Evolutionary conservation across 2,329 filamentous ascomycete genomes (phyloP), one percentile per base, ranked within the genome.

Genomic region (Aspergillus sp.): DNA sequence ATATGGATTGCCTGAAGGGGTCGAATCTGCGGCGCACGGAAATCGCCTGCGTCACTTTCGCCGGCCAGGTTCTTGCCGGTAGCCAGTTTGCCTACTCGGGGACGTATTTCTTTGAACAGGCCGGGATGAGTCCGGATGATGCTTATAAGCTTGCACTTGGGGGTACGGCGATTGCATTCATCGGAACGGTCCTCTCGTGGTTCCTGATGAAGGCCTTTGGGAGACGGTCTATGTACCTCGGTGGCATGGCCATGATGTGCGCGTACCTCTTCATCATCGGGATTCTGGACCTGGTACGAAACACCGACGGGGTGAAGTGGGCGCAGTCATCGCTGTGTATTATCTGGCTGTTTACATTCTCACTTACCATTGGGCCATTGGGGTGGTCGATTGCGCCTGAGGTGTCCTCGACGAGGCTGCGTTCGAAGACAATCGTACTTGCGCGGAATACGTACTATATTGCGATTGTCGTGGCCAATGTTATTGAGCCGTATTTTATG

Each of bases 381-480:
- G 79, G 79, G 4, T 85, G 83, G 67, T 77, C 78, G 1, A 70
- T 85, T 39, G 73, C 83, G 11, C 78, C 82, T 0, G 83, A 85
- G 62, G 75, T 81, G 4, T 82, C 82, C 0, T 83, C 82, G 0
- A 80, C 80, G 0, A 77, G 83, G 8, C 77, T 85, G 30, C 80
- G 82, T 54, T 75, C 79, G n/a, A 81, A 84, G 72, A 83, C 82
- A 1, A 80, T 84, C 12, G 81, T 80, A 8, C 70, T 85, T 20
- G 82, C 81, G 0, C 77, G 82, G 15, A 78, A 74, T 49, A 66
- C 77, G 12, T 85, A 83, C 67, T 82, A 85, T 58, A 69, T 83
- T 5, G 66, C 71, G 11, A 76, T 77, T 48, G 80, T 86, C 41
- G 62, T 78, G 19, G 78, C 76, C 58, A 83, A 77, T n/a, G 65